Evolutionary conservation across 1,139 yeast species (phyloP).

Genomic region (Yamadazyma siamensis): DNA sequence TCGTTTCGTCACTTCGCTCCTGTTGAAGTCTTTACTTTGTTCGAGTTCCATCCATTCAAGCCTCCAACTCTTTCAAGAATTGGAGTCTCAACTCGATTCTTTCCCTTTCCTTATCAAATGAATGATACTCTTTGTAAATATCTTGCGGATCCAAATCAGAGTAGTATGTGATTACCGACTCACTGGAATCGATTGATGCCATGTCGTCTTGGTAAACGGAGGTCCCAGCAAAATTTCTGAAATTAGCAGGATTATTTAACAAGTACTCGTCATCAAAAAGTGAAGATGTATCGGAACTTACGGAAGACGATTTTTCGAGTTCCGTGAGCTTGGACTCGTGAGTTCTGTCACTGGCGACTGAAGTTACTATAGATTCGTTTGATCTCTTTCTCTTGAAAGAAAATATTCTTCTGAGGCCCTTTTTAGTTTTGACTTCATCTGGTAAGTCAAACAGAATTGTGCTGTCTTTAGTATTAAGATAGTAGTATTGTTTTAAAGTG

Average conservation of each 20-base stretch:
- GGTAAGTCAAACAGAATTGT: slow-evolving; percentile 40
- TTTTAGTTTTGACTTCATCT: slow-evolving; percentile 31
- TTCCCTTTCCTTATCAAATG: slow-evolving; percentile 29
- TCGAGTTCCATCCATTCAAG: too few relatives aligned
- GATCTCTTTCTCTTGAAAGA: slow-evolving; percentile 11
- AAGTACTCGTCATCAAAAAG: slow-evolving; percentile 26
- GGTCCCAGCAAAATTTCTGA: slow-evolving; percentile 33
- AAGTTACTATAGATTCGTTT: slow-evolving; percentile 4
- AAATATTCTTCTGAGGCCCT: slow-evolving; percentile 11
- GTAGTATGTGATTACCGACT: slow-evolving; percentile 20
- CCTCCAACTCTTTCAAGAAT: slow-evolving; percentile 32
- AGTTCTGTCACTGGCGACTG: neutral
- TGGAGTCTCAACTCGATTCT: slow-evolving; percentile 39
- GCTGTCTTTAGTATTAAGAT: slow-evolving; percentile 28
- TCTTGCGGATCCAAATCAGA: slow-evolving; percentile 11
- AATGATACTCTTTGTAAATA: slow-evolving; percentile 8
- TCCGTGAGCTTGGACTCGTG: neutral
- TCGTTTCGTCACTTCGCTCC: too few relatives aligned
- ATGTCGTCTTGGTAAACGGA: slow-evolving; percentile 17
- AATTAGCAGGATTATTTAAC: slow-evolving; percentile 21
- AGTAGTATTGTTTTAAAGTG: slow-evolving; percentile 35
- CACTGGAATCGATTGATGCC: slow-evolving; percentile 12
- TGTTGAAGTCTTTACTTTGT: too few relatives aligned
- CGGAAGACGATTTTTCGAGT: slow-evolving; percentile 1
- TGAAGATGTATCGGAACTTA: slow-evolving; percentile 1